Conservation (phyloP, 805 yeast genomes). For the Teunomyces cretensis region DNA sequence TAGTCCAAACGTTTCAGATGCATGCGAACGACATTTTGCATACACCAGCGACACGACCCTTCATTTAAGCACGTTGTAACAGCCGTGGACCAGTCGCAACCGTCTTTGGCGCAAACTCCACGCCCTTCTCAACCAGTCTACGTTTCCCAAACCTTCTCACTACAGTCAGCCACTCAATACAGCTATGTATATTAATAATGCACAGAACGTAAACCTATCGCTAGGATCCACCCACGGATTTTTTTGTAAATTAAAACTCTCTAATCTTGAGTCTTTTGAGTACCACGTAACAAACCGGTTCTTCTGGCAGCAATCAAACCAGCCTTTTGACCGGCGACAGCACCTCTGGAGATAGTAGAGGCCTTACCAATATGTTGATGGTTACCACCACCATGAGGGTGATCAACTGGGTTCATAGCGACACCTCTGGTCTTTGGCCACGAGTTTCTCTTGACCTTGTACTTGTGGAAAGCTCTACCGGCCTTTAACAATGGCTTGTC, state of each 20-base stretch:
- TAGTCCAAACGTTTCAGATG: no score
- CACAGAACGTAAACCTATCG: constrained; percentile 5
- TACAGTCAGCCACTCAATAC: constrained; percentile 1
- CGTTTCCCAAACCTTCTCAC: no score
- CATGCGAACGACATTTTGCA: no score
- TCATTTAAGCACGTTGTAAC: no score
- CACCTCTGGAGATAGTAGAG: constrained; percentile 98
- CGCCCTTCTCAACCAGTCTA: no score
- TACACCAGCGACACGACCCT: no score
- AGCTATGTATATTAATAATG: constrained; percentile 3
- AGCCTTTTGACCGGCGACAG: constrained; percentile 99
- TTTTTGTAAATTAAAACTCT: constrained; percentile 1
- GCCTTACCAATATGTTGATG: constrained; percentile 99
- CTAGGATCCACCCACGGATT: constrained; percentile 4
- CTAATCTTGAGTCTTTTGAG: constrained; percentile 73
- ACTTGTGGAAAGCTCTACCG: constrained; percentile 99
- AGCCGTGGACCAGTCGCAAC: no score
- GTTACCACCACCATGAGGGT: constrained; percentile 99
- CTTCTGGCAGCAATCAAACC: constrained; percentile 99
- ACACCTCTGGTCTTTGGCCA: constrained; percentile 99
- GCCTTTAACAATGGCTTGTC: constrained; percentile 99
- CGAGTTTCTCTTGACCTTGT: constrained; percentile 98
- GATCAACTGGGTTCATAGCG: constrained; percentile 99
- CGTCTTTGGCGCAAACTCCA: no score
- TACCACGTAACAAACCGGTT: constrained; percentile 99